A percentile compares a stretch with the other conserved stretches of the same genome.
phyloP scores from a whole-genome alignment of 2,329 filamentous ascomycete genomes.

The Sphaceloma murrayae region DNA sequence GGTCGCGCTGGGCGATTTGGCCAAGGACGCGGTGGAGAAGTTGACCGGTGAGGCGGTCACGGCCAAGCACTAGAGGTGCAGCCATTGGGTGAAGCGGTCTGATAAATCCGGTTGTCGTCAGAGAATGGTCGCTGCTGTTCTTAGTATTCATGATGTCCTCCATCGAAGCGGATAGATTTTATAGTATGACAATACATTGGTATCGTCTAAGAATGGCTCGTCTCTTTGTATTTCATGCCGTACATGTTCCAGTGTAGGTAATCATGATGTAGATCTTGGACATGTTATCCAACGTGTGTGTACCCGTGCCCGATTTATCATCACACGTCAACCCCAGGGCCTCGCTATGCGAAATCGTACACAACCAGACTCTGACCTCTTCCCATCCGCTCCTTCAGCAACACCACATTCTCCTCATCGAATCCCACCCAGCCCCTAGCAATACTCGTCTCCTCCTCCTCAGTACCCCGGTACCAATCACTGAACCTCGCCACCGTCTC shows the following conservation, averaged over 20 bases:
- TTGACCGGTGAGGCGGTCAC: slow-evolving; percentile 54
- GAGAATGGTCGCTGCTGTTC: not conserved
- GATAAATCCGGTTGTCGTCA: no score
- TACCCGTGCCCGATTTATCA: not conserved
- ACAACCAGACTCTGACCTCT: slow-evolving; percentile 67
- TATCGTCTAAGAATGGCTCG: no score
- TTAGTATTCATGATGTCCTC: not conserved
- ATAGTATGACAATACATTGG: slow-evolving; percentile 2
- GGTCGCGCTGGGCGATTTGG: slow-evolving; percentile 90
- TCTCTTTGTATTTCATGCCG: not conserved
- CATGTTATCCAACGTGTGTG: no score
- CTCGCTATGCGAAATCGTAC: slow-evolving; percentile 87
- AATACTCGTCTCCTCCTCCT: slow-evolving; percentile 29
- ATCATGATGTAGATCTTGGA: not conserved
- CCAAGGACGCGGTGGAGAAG: slow-evolving; percentile 57
- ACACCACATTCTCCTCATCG: slow-evolving; percentile 84
- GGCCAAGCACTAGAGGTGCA: slow-evolving; percentile 52
- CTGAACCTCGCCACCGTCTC: slow-evolving; percentile 1
- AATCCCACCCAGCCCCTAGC: slow-evolving; percentile 67
- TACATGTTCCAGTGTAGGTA: not conserved
- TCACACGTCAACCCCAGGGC: slow-evolving; percentile 21
- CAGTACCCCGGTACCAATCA: slow-evolving; percentile 8
- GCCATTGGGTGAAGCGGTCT: no score
- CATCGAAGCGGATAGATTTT: slow-evolving; percentile 6
- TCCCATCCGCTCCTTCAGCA: slow-evolving; percentile 60